These are phyloP conservation scores for Penicillium desertorum DNA, from an alignment of 495 filamentous ascomycete genomes.

Conservation along the genomic window DNA sequence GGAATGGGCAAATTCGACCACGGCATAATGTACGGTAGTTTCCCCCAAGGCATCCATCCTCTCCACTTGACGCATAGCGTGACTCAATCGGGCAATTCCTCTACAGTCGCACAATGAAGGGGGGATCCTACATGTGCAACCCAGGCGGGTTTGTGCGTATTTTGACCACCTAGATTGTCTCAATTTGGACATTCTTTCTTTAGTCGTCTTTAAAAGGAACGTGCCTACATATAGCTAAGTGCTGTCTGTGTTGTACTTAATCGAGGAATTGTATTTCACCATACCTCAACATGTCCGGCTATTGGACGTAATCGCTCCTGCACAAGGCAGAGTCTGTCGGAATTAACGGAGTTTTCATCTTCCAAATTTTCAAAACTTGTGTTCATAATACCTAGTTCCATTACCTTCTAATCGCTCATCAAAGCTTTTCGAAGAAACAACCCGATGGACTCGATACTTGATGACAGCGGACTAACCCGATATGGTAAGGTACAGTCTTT, in stretches of 20 bases:
- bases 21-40: not conserved
- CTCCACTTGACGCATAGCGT: not conserved
- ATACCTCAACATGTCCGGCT: not conserved
- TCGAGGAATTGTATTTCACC: not conserved
- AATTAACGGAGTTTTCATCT: not conserved
- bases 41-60: not conserved
- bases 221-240: not conserved
- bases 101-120: not conserved
- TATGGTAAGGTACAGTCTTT: not conserved
- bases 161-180: not conserved
- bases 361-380: not conserved
- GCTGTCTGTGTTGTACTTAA: not conserved
- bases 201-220: not conserved
- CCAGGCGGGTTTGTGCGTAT: not conserved
- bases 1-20: not conserved
- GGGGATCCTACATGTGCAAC: not conserved
- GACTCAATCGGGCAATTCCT: not conserved
- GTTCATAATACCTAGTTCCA: not conserved
- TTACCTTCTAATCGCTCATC: not conserved
- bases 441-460: not conserved
- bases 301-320: not conserved
- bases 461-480: slow-evolving; percentile 16
- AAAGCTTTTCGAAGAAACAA: not conserved
- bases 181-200: not conserved
- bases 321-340: not conserved